phyloP scores from a whole-genome alignment of 192 early-diverging fungal species.

The Umbelopsis ramanniana region DNA sequence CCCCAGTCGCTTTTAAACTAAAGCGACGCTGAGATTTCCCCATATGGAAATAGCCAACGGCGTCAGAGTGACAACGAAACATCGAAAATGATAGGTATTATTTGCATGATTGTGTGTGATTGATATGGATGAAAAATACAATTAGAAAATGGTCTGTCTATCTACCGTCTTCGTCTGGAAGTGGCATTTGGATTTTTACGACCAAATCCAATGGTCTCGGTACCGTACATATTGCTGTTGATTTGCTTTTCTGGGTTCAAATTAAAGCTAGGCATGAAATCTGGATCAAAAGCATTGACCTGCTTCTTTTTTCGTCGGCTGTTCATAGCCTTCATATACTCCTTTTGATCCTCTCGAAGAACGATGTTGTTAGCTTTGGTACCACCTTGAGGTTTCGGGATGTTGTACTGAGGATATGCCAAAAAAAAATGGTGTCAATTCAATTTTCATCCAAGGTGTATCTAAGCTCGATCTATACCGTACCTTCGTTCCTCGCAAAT shows the following conservation, averaged over 20 bases:
- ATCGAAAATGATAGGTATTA: neutral
- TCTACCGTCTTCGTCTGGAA: conserved; percentile 59
- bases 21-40: neutral
- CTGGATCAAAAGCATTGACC: conserved; percentile 70
- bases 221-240: conserved; percentile 64
- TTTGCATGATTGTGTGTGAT: neutral
- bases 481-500: conserved; percentile 85
- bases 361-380: conserved; percentile 75
- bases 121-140: neutral
- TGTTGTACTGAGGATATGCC: conserved; percentile 62
- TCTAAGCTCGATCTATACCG: neutral
- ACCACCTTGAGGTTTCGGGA: conserved; percentile 85
- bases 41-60: neutral
- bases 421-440: conserved; percentile 21
- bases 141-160: neutral
- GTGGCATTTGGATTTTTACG: conserved; percentile 71
- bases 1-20: neutral
- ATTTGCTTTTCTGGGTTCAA: conserved; percentile 47
- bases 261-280: conserved; percentile 60
- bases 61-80: neutral
- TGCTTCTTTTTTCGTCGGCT: conserved; percentile 53
- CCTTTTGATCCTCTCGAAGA: conserved; percentile 90
- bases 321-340: conserved; percentile 70
- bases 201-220: conserved; percentile 69
- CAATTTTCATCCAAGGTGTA: no score